These are phyloP conservation scores for Arachnopeziza araneosa DNA, from an alignment of 2,329 filamentous ascomycete species.

Conservation along the genomic window DNA sequence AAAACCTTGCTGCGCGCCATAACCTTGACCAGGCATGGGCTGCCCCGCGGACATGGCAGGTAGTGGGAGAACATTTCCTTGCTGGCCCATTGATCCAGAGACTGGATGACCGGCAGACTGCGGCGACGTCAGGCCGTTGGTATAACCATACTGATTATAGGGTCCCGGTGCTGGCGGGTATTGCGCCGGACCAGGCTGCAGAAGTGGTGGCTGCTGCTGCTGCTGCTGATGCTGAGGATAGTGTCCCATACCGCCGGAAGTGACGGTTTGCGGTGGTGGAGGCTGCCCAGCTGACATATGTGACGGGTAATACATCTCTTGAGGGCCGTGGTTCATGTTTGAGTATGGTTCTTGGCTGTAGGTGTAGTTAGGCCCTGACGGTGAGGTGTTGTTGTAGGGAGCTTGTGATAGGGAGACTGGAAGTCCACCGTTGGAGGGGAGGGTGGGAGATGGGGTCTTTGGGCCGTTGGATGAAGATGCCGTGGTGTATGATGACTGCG, in stretches of 20 bases:
- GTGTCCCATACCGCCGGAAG: conserved; percentile 66
- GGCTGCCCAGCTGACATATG: conserved; percentile 75
- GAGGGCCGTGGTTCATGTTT: conserved; percentile 75
- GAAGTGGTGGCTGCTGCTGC: conserved; percentile 61
- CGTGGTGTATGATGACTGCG: conserved; percentile 50
- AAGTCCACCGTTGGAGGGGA: conserved; percentile 45
- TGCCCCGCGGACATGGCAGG: conserved; percentile 47
- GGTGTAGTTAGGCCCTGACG: conserved; percentile 35
- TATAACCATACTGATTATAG: conserved; percentile 67
- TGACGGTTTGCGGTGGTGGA: conserved; percentile 69
- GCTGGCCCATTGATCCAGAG: conserved; percentile 61
- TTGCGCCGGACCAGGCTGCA: conserved; percentile 65
- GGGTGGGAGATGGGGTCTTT: conserved; percentile 72
- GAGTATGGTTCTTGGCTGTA: conserved; percentile 35
- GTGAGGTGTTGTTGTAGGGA: conserved; percentile 27
- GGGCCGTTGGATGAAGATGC: conserved; percentile 52
- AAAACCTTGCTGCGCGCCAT: conserved; percentile 46
- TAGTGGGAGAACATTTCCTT: conserved; percentile 64
- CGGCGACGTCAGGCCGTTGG: conserved; percentile 77
- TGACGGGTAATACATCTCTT: conserved; percentile 79
- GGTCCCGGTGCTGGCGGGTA: conserved; percentile 55
- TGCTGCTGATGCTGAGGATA: conserved; percentile 68
- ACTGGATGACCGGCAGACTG: conserved; percentile 62
- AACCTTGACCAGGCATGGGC: conserved; percentile 42
- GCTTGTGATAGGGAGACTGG: conserved; percentile 36